Evolutionary conservation across 2,329 filamentous ascomycete genomes (phyloP), one percentile per base, ranked within the genome.

Genomic region (Aspergillus brunneoviolaceus): DNA sequence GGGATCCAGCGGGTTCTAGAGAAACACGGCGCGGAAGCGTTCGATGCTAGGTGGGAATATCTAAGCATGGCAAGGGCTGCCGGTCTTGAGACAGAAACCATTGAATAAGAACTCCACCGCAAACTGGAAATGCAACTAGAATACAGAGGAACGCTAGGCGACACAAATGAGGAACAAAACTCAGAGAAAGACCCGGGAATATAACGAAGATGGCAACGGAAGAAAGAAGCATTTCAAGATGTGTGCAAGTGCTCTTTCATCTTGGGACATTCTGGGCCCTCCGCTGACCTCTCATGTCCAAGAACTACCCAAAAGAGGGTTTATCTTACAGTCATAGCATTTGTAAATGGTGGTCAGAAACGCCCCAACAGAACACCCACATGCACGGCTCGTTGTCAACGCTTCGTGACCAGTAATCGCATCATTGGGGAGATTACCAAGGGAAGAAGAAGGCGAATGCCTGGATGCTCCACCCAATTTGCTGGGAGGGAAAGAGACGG

Each of bases 21-120:
- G 49, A 82, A 82, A 62, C 81, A 83, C 68, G 81, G 81, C 2
- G 63, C 63, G n/a, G 69, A 72, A 0, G 63, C 63, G 2, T 71
- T 73, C n/a, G 62, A 75, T 47, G 64, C 60, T 16, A 71, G 78
- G 42, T 77, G 70, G 72, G 69, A 76, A 35, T 79, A 76, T 62
- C 67, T 79, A 27, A 61, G 64, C 35, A 62, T 72, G 63, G 67
- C 69, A 10, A 67, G 67, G 56, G 65, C 63, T 27, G 64, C 61
- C 47, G 67, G 68, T 16, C 57, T 64, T 47, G 52, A 60, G 58
- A 33, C 50, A 23, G 45, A 51, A 29, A 25, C 55, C 27, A 51
- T 50, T 19, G 53, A 50, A 33, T 62, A 51, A 21, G 14, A 42
- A 45, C 14, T 45, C 42, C 21, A 31, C 27, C 19, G 29, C 42